Evolutionary conservation across 495 filamentous ascomycete genomes (phyloP), one percentile per base, ranked within the genome.

Genomic region (Xanthoparmelia taractica): DNA sequence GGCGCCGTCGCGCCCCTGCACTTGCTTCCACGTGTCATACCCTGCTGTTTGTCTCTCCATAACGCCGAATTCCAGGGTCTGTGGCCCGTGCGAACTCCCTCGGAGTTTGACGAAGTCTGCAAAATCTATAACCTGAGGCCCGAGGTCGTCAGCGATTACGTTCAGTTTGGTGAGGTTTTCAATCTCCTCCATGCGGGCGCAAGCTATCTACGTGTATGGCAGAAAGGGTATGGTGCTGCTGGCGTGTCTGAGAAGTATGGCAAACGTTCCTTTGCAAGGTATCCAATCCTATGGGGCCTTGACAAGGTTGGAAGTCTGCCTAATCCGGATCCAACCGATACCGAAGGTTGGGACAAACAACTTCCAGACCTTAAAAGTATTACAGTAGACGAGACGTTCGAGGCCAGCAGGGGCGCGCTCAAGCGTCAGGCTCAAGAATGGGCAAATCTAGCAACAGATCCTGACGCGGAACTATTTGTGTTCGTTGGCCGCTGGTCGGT

Each of bases 401-500:
- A 91, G 70, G 73, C 77, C 36, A 74, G 75, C 40, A 71, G 87
- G 65, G 79, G 72, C 2, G 81, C 81, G 8, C 74, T 88, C 29
- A 82, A 83, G 52, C 78, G 80, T 8, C 87, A 90, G 66, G 88
- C 88, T 8, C 88, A 91, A 68, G 84, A 89, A 73, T 91, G 88
- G 88, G 88, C 88, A 36, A 84, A 84, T 10, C 76, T 91, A 0
- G 75, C 87, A 1, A 78, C 84, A 59, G 82, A 85, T 60, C 80
- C 87, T 12, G 76, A 83, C 41, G 88, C 88, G 5, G 88, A 91
- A 64, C 77, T 91, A 29, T 80, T 91, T 64, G 88, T 91, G 15
- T 91, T 91, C 66, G 88, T 91, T 47, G 88, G 88, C 48, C 82
- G 88, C 55, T 91, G 88, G 88, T 87, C 84, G 8, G 84, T 86